Evolutionary conservation across 306 rosid species (phyloP), one percentile per base, ranked within the genome.

Genomic region (Trifolium dubium): DNA sequence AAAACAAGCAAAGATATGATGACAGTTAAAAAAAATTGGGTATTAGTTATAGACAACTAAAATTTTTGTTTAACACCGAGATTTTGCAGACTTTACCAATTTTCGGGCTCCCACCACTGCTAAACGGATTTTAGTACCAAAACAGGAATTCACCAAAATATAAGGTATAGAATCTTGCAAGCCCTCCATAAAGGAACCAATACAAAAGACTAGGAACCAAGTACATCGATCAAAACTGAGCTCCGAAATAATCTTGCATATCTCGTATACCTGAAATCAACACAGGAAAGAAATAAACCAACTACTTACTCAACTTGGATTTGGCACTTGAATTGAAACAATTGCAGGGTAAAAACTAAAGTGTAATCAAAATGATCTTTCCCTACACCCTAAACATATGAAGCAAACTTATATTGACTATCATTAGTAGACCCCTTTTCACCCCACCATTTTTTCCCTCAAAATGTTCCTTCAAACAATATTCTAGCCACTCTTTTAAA

Each of bases 181-280:
- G 75, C 80, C 30, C 34, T 14, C 4, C 44, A 29, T 0, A 8
- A 47, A 44, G 49, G 29, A 29, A 74, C 34, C 1, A 2, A 55
- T 55, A 55, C 62, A 55, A 55, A 55, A n/a, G 32, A 23, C 35
- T 68, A 53, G 18, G 39, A 5, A 18, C 65, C 55, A 75, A 80
- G 34, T 49, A 71, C 39, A 64, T 53, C 51, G 39, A 64, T 29
- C 71, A 76, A 77, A 81, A 60, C 18, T 31, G 23, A 32, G 23
- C 5, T 3, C 19, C 23, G 12, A 31, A 13, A 60, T 10, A 60
- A 60, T 60, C 12, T 30, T 31, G 41, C 41, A 60, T 31, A 13
- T 30, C 43, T 60, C 43, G 3, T 14, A 31, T 60, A 60, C 65
- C 65, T 60, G 65, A 60, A 60, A 60, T 12, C 17, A 58, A 29